These are phyloP conservation scores for Alternaria alternata DNA, from an alignment of 2,329 filamentous ascomycete species.

Conservation along the genomic window DNA sequence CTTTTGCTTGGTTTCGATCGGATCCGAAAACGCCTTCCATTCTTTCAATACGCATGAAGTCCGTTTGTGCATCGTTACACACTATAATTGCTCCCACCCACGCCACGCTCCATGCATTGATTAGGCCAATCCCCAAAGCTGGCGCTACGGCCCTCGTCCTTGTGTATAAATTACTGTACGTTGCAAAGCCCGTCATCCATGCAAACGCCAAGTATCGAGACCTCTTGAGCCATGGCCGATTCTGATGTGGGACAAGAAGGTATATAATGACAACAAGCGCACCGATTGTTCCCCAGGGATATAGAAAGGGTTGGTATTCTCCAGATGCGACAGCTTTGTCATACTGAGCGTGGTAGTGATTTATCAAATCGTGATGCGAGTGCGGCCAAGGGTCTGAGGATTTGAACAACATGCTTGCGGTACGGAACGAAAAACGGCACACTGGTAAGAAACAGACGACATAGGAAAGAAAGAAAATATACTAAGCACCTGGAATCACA, in stretches of 20 bases:
- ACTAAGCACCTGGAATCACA: conserved; percentile 4
- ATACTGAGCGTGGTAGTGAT: conserved; percentile 53
- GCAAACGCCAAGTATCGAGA: conserved; percentile 58
- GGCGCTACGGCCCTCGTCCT: conserved; percentile 60
- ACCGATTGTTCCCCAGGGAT: conserved; percentile 54
- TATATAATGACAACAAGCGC: conserved; percentile 56
- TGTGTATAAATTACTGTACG: conserved; percentile 55
- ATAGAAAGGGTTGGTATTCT: conserved; percentile 53
- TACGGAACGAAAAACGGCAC: conserved; percentile 4
- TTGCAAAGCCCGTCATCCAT: conserved; percentile 53
- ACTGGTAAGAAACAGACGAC: conserved; percentile 8
- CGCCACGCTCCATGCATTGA: conserved; percentile 62
- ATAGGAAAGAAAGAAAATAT: conserved; percentile 1
- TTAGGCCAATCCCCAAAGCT: conserved; percentile 64
- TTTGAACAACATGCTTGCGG: conserved; percentile 21
- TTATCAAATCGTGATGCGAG: conserved; percentile 45
- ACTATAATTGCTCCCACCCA: conserved; percentile 63
- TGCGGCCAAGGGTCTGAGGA: conserved; percentile 35
- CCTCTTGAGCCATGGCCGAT: conserved; percentile 49
- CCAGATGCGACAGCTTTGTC: conserved; percentile 51
- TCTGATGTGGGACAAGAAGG: conserved; percentile 60
- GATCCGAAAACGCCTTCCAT: conserved; percentile 34
- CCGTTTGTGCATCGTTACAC: conserved; percentile 63
- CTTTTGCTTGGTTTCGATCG: background rate
- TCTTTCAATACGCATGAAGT: conserved; percentile 65